Evolutionary conservation across 345 rosid genomes (phyloP), one percentile per base, ranked within the genome.

Genomic region (Combretum micranthum): DNA sequence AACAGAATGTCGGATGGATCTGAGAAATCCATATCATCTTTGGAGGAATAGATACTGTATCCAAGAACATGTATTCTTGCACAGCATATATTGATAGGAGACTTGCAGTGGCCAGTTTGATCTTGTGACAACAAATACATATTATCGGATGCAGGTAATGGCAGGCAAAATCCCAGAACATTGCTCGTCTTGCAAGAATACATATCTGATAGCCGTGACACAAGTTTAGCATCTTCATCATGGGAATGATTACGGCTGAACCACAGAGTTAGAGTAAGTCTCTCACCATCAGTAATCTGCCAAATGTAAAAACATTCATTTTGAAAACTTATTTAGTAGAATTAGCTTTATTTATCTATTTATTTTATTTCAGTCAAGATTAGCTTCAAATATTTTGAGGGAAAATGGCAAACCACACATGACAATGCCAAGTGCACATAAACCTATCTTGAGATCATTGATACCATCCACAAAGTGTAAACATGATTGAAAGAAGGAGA

Each of bases 261-360:
- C 96, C 96, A 93, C 16, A 93, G 53, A 0, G 97, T 79, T 63
- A 93, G 94, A 15, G 97, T 89, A 60, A 87, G 73, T 65, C 99
- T 84, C 72, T 93, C 99, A 60, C 99, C 95, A 13, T 73, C 72
- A 2, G 64, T 80, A 56, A 93, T 78, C 98, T 84, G 78, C 50
- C 42, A 57, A 53, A 71, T 59, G 55, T 52, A 23, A 52, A 16
- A 45, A 66, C 18, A 59, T 51, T 15, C 52, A 50, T 32, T 15
- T 17, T 32, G 48, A 54, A 14, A 60, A 46, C 55, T 17, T 3
- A 66, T 11, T 12, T 52, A 44, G 59, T 44, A 16, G 43, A 32
- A 4, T 4, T 4, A 32, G 39, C 39, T 32, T 32, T 11, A 3
- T 25, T 25, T 25, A 5, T 25, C 9, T 32, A 5, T 32, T 7